Evolutionary conservation across 2,329 filamentous ascomycete species (phyloP), one percentile per base, ranked within the genome.

Genomic region (Erysiphe pulchra): DNA sequence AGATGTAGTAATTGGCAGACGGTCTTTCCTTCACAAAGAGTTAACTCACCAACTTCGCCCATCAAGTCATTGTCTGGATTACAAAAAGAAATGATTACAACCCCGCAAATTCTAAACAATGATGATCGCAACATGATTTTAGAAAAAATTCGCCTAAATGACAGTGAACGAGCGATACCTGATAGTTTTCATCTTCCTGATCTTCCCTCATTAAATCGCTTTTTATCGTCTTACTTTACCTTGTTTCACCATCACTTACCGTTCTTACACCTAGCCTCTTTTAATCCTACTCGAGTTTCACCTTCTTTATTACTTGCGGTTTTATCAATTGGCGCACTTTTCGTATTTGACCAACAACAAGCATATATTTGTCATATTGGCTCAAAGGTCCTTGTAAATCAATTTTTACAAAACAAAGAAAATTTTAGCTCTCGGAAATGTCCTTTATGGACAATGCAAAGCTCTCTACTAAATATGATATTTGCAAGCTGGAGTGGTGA

Each of bases 401-500:
- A 94, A 60, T 95, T 95, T 61, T 63, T 98, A 50, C 85, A 93
- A 63, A 92, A 94, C 65, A 94, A 94, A 68, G 86, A 94, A 61
- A 93, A 92, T 63, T 95, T 95, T 62, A 93, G 87, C 67, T 95
- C 90, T 9, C 77, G 87, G 55, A 95, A 94, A 61, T 95, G 87
- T 56, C 90, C 90, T 4, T 64, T 98, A 13, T 95, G 90, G 87
- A 90, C 87, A 42, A 95, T 95, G 84, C 90, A 98, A 61, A 84
- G 83, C 60, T 92, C 86, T 3, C 67, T 98, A 46, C 68, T 98
- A 48, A 98, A 98, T 68, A 95, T 95, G 90, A 78, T 94, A 52
- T 95, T 98, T 60, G 85, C 90, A 46, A 95, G 86, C 67, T 98
- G 90, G 90, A 95, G 90, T 60, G 90, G 90, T 56, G 90, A 95